phyloP scores from a whole-genome alignment of 805 yeast genomes.

The Clavispora vitiphila region DNA sequence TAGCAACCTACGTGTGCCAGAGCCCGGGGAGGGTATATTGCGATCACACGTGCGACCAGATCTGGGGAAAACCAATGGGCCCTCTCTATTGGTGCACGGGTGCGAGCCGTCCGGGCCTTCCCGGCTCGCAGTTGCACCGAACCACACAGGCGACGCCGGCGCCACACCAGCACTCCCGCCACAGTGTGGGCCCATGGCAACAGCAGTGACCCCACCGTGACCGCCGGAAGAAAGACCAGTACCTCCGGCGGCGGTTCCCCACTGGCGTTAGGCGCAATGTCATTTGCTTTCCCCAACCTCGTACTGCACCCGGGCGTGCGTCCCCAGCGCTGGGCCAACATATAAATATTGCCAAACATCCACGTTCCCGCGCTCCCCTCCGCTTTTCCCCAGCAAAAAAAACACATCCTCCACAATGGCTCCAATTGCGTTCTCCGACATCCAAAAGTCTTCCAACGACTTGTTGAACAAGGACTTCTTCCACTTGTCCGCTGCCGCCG shows the following conservation, averaged over 20 bases:
- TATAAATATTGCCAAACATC: conserved; percentile 12
- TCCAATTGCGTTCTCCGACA: conserved; percentile 89
- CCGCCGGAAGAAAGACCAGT: too few relatives aligned
- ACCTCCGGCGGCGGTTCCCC: not conserved
- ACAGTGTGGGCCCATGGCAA: too few relatives aligned
- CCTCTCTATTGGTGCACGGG: not conserved
- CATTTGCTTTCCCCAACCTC: not conserved
- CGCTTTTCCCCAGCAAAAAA: conserved; percentile 4
- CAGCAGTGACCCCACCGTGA: too few relatives aligned
- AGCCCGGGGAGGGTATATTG: not conserved
- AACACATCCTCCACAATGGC: conserved; percentile 24
- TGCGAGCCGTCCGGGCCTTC: not conserved
- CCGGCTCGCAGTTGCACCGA: too few relatives aligned
- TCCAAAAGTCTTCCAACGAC: conserved; percentile 88
- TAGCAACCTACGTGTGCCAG: too few relatives aligned
- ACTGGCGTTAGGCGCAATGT: too few relatives aligned
- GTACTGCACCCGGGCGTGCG: not conserved
- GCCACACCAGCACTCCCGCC: too few relatives aligned
- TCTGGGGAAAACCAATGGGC: conserved; percentile 2
- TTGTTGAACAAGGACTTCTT: conserved; percentile 87
- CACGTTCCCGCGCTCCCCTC: conserved; percentile 6
- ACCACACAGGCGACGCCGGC: too few relatives aligned
- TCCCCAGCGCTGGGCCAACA: not conserved
- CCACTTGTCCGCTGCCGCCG: conserved; percentile 82
- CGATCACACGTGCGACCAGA: not conserved